These are phyloP conservation scores for Taphrina flavorubra DNA, from an alignment of 1,139 yeast genomes.

Conservation along the genomic window DNA sequence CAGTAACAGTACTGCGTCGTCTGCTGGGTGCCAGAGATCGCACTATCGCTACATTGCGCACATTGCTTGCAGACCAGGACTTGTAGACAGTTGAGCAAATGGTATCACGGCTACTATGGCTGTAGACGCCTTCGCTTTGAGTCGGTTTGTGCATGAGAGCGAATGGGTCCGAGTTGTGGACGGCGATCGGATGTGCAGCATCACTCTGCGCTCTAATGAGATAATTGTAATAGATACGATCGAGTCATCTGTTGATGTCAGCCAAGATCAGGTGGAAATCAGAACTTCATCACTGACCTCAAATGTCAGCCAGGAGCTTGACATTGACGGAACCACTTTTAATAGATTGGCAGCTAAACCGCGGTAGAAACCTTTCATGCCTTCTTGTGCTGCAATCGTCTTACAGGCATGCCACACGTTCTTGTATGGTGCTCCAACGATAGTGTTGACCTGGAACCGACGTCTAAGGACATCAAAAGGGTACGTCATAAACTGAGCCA, in stretches of 20 bases:
- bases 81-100: too few relatives aligned
- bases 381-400: constrained; percentile 61
- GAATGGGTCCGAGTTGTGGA: too few relatives aligned
- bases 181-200: not conserved
- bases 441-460: constrained; percentile 85
- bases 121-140: too few relatives aligned
- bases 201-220: not conserved
- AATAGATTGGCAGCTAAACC: constrained; percentile 87
- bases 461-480: constrained; percentile 89
- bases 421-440: constrained; percentile 73
- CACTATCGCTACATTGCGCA: constrained; percentile 7
- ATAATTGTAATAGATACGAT: constrained; percentile 13
- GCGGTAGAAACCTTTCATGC: constrained; percentile 71
- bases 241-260: constrained; percentile 53
- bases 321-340: constrained; percentile 94
- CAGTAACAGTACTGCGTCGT: not conserved
- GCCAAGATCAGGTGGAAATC: too few relatives aligned
- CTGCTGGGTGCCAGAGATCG: constrained; percentile 10
- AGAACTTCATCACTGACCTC: constrained; percentile 53
- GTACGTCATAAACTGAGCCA: constrained; percentile 78
- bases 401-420: constrained; percentile 69
- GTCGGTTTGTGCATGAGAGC: too few relatives aligned
- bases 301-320: constrained; percentile 88
- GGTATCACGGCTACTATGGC: too few relatives aligned
- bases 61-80: not conserved